phyloP scores from a whole-genome alignment of 768 basidiomycete genomes.

The Leccinum variicolor region DNA sequence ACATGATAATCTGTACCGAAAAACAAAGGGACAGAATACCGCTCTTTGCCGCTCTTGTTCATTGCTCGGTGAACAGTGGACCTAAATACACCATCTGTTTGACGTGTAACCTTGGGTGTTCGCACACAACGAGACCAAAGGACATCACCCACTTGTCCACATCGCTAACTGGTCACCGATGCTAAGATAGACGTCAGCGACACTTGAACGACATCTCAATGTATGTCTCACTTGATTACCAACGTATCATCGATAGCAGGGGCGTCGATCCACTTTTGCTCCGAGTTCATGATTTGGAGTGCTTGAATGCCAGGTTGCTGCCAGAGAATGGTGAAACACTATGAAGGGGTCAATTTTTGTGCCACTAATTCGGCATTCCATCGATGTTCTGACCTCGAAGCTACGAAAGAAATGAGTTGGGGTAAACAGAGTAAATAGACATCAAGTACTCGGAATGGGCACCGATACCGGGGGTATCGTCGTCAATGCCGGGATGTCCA shows the following conservation, averaged over 20 bases:
- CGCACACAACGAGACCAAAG: background rate
- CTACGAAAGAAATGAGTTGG: slow-evolving; percentile 21
- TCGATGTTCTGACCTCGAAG: slow-evolving; percentile 35
- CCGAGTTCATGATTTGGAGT: slow-evolving; percentile 77
- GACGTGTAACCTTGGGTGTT: background rate
- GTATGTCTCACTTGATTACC: slow-evolving; percentile 69
- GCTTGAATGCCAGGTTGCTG: slow-evolving; percentile 72
- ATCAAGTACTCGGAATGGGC: slow-evolving; percentile 64
- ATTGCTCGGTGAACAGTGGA: slow-evolving; percentile 86
- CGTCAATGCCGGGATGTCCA: slow-evolving; percentile 45
- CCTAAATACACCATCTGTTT: slow-evolving; percentile 80
- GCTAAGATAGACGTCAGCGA: slow-evolving; percentile 36
- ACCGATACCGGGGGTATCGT: slow-evolving; percentile 77
- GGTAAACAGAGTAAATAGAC: background rate
- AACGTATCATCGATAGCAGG: slow-evolving; percentile 75
- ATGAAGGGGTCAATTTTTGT: background rate
- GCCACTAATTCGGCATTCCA: background rate
- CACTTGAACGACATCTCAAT: slow-evolving; percentile 12
- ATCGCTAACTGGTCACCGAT: slow-evolving; percentile 86
- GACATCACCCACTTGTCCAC: slow-evolving; percentile 69
- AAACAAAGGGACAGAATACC: slow-evolving; percentile 88
- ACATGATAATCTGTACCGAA: slow-evolving; percentile 90
- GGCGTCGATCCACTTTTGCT: slow-evolving; percentile 79
- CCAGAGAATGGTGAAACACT: slow-evolving; percentile 89
- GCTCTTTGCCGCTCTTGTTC: slow-evolving; percentile 62